Base-by-base conservation (phyloP, 2,329 filamentous ascomycete species). In the Trichophyton simii region DNA sequence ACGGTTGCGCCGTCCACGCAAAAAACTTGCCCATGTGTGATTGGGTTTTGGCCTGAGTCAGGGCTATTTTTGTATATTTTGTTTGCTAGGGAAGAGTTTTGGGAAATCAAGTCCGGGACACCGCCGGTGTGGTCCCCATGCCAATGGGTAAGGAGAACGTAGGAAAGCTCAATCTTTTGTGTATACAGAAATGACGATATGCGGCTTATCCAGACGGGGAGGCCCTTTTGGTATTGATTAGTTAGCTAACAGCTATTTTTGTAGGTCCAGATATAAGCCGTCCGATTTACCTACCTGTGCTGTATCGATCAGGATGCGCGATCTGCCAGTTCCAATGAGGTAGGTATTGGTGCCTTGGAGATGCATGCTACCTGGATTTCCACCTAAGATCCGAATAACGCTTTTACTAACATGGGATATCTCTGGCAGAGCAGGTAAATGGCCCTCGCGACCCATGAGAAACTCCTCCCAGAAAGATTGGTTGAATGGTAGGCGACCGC, bases 31-130 rank as follows among this genome's bases (percentile, higher is more conserved):
- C 79, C 79, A 65, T 83, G 78, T 11, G 73, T 67, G 61, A 89
- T 86, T 54, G 80, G 72, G 2, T 69, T 69, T 69, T 86, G 83
- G 58, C 64, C 69, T 34, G 66, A 66, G 0, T 72, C 74, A 0
- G 87, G 85, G 36, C 82, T 73, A 65, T 85, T 77, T 72, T 92
- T 92, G 75, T 52, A 52, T 52, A 52, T 28, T 25, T 13, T 22
- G 5, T 22, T 6, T 13, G 22, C 11, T 8, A 52, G 22, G 2
- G 4, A 22, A 15, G 46, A 22, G 20, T 28, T 52, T 5, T n/a
- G 11, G 11, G 46, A 9, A 15, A 52, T 15, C 8, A 52, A 28
- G 13, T 52, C 22, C 0, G 20, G 20, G 20, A 52, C 46, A 22
- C 46, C 46, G 11, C 46, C 46, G 5, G 46, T 52, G 22, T 52